A percentile compares a stretch with the other conserved stretches of the same genome.
phyloP scores from a whole-genome alignment of 768 basidiomycete species.

The Lentinula sp. region DNA sequence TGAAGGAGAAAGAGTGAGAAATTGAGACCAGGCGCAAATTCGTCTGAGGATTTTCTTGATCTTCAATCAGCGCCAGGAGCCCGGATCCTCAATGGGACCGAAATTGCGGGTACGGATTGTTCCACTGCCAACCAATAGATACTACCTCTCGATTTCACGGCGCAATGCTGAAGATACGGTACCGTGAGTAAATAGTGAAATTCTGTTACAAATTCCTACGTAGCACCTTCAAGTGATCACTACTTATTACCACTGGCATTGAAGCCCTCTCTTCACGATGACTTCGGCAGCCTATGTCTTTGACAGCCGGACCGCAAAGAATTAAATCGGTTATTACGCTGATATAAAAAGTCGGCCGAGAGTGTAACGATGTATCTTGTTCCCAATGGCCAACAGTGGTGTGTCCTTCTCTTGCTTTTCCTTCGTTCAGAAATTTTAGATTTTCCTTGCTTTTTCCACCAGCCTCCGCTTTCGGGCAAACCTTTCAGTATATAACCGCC shows the following conservation, averaged over 20 bases:
- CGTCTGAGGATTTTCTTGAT: not conserved
- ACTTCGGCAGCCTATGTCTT: no score
- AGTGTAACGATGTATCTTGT: not conserved
- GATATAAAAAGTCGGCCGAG: no score
- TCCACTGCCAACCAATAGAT: not conserved
- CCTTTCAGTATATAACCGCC: constrained; percentile 8
- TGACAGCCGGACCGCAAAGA: no score
- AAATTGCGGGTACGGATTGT: not conserved
- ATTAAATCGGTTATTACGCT: no score
- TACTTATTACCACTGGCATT: no score
- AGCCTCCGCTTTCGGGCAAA: constrained; percentile 5
- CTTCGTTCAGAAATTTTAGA: not conserved
- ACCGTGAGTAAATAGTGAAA: no score
- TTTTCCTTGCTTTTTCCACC: not conserved
- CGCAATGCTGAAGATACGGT: no score
- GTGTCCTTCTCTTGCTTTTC: not conserved
- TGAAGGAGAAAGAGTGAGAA: not conserved
- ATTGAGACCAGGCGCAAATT: no score
- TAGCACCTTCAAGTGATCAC: no score
- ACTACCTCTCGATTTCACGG: no score
- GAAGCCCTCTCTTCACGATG: no score
- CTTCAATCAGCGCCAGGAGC: not conserved
- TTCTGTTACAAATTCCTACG: no score
- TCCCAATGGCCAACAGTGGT: not conserved
- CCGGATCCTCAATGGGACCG: not conserved